Evolutionary conservation across 75 land plant genomes (phyloP).

Genomic region (Chamaecyparis obtusa): DNA sequence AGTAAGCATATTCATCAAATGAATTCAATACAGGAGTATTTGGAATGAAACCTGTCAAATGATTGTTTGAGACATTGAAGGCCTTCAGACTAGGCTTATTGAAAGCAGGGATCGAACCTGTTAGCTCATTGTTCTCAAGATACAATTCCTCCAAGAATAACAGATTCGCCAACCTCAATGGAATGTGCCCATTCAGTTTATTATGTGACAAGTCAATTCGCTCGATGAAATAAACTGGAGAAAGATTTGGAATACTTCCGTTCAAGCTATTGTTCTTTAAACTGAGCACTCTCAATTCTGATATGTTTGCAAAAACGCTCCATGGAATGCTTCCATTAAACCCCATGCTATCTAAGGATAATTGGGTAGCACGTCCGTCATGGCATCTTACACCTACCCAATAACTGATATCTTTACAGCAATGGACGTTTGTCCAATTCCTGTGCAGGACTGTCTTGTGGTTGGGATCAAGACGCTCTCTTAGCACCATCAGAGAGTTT

Average conservation of each 20-base stretch:
- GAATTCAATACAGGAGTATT: conserved; percentile 24
- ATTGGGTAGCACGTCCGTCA: conserved; percentile 17
- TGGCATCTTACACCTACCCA: conserved; percentile 27
- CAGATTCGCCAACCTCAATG: conserved; percentile 19
- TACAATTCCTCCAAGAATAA: conserved; percentile 30
- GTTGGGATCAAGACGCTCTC: neutral
- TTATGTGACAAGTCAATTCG: conserved; percentile 42
- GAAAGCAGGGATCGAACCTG: conserved; percentile 50
- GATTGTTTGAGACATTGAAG: conserved; percentile 49
- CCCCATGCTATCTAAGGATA: conserved; percentile 41
- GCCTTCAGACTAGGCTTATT: conserved; percentile 3
- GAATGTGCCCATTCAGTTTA: conserved; percentile 48
- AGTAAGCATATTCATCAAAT: conserved; percentile 2
- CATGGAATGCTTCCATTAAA: conserved; percentile 37
- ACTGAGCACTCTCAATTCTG: conserved; percentile 32
- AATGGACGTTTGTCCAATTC: conserved; percentile 20
- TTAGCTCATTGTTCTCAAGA: conserved; percentile 47
- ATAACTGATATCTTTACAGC: neutral
- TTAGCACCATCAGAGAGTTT: neutral
- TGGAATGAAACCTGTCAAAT: conserved; percentile 55
- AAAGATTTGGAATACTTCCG: conserved; percentile 44
- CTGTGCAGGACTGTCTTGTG: conserved; percentile 15
- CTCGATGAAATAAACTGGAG: conserved; percentile 15
- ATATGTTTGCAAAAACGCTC: conserved; percentile 25
- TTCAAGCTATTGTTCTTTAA: conserved; percentile 39